Base-by-base conservation (phyloP, 2,329 filamentous ascomycete genomes). In the Niveomyces coronatus region DNA sequence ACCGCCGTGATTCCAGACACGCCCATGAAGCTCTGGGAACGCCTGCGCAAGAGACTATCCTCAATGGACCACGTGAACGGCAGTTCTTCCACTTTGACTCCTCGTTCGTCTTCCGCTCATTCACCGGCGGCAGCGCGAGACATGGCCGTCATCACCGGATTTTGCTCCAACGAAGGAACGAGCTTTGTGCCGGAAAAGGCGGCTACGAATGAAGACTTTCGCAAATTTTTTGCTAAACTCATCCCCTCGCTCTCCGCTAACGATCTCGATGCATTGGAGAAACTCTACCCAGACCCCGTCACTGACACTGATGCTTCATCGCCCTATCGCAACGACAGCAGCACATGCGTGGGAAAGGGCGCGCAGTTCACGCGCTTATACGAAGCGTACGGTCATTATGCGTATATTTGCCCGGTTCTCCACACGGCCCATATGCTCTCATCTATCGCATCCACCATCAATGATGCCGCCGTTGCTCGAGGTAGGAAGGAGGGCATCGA, bases 121-220 rank as follows among this genome's bases (percentile, higher is more conserved):
- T n/a, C n/a, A n/a, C n/a, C n/a, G n/a, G n/a, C 63, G 79, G 7
- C 74, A 77, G 29, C 24, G 16, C 24, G 32, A n/a, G 27, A 23
- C 20, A 13, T 47, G 3, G 40, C 50, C 7, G 68, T 85, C 34
- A 58, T 86, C 34, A 83, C 79, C 0, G 81, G 81, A 7, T 85
- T 78, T 62, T 79, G 78, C 55, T 72, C 74, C 27, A 77, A 85
- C 49, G 82, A 86, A 54, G 82, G 80, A 13, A 68, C 75, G 1
- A 54, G 65, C 26, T 85, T 85, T 50, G 71, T 84, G 1, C 70
- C 77, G 0, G 54, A 61, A 11, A 47, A 53, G 6, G 63, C 70
- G 37, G 57, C 63, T 11, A 62, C 61, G 3, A 59, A 68, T 9
- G 57, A 53, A 0, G 65, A 77, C 9, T 80, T 84, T 52, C 63